Base-by-base conservation (phyloP, 495 filamentous ascomycete species). In the Penicillium diatomitis region DNA sequence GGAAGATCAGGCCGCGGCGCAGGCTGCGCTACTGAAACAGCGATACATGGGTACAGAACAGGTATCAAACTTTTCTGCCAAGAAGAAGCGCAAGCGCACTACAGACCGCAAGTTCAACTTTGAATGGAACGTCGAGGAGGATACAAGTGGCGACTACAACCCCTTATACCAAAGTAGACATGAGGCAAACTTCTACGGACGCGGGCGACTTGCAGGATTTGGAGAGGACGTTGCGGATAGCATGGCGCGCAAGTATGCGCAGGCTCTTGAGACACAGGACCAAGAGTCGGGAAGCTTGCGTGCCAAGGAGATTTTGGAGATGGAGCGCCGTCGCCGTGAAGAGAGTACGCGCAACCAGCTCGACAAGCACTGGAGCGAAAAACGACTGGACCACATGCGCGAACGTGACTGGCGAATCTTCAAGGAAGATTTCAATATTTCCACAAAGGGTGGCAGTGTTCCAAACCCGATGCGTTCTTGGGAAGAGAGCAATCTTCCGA, bases 321-420 rank as follows among this genome's bases (percentile, higher is more conserved):
- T 95, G 85, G 86, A 96, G 70, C 77, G 85, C 42, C 70, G 83
- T 44, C 73, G 84, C 46, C 82, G 82, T 53, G 88, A 95, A 56
- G 88, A 89, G 49, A 75, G 85, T 41, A 81, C 84, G 5, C 72
- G 84, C 43, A 83, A 76, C 56, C 76, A 78, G 54, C 64, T 88
- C 6, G 86, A 88, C 55, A 92, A 92, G 70, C 94, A 99, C 66
- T 99, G 94, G 94, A 94, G 87, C 41, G 90, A 97, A 68, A 99
- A 99, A 80, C 83, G 76, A 50, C 67, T 99, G 57, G 87, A 92
- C 10, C 85, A 92, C 57, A 99, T 99, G 92, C 87, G 89, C 54
- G 90, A 97, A 72, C 77, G 92, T 59, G 92, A 99, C 64, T 99
- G 94, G 94, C 86, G 92, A 61, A 97, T 99, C 55, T 96, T 99